Base-by-base conservation (phyloP, 1,139 yeast genomes). In the Blastobotrys indianensis region DNA sequence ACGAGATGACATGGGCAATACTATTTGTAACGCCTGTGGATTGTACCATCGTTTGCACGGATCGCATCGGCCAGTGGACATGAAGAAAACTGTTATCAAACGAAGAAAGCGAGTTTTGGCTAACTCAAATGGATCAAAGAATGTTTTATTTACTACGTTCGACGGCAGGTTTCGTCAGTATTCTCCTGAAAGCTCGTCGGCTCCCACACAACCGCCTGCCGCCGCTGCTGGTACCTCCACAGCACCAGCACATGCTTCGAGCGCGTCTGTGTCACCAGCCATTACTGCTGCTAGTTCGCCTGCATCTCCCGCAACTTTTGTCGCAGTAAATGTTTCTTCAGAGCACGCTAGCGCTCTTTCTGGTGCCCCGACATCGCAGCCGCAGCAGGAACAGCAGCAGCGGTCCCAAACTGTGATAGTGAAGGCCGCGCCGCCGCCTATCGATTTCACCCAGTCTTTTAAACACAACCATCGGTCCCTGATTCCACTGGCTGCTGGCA, bases 11-110 rank as follows among this genome's bases (percentile, higher is more conserved):
- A 74, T 73, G 5, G 95, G 95, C 0, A 79, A 82, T 54, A 82
- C 92, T 32, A 84, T 85, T 32, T 86, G 95, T 69, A 86, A 86
- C 60, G 95, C 95, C 0, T 85, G 95, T 67, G 95, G 95, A 1
- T 69, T 86, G 36, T 86, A 86, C 63, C 82, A 77, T 62, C 70
- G 83, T 49, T 74, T 86, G 39, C 95, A 85, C 59, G 92, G 92
- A 1, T 72, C 74, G 37, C 90, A 83, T 58, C 72, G 95, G 41
- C 95, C 95, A 1, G 80, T 80, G 13, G 77, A 77, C 50, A 76
- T 85, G 85, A 83, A 83, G 54, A 74, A 83, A 55, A 72, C 75
- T 48, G 80, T 85, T 39, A 84, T 86, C 52, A 84, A 84, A 61
- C 74, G 95, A 55, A 73, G 95, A 47, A 80, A 79, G 57, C 72